These are phyloP conservation scores for Cydonia oblonga DNA, from an alignment of 331 rosid species.

Conservation along the genomic window DNA sequence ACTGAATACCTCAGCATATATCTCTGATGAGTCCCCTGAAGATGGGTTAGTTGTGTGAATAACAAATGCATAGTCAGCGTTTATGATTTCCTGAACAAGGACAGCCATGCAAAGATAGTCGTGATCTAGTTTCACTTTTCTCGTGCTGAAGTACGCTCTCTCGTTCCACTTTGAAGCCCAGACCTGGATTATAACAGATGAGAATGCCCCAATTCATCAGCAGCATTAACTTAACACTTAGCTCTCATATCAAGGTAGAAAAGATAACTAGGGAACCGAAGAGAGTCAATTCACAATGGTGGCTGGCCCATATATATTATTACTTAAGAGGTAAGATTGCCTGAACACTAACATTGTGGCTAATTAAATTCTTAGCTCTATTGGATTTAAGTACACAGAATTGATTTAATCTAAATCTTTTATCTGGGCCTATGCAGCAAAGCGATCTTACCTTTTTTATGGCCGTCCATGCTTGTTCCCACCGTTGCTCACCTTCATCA, in stretches of 20 bases:
- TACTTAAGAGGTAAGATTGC: background rate
- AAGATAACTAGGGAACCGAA: background rate
- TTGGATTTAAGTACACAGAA: background rate
- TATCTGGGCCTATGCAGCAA: slow-evolving; percentile 1
- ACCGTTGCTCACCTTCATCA: slow-evolving; percentile 82
- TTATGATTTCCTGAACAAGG: slow-evolving; percentile 90
- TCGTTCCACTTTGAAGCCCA: slow-evolving; percentile 99
- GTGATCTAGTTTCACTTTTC: slow-evolving; percentile 83
- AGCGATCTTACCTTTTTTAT: slow-evolving; percentile 61
- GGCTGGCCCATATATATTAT: background rate
- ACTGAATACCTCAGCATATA: slow-evolving; percentile 80
- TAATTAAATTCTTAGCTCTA: background rate
- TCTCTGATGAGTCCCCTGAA: slow-evolving; percentile 90
- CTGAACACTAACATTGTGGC: background rate
- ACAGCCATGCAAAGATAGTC: slow-evolving; percentile 95
- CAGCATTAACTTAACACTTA: background rate
- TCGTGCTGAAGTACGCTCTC: slow-evolving; percentile 94
- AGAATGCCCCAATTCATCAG: slow-evolving; percentile 6
- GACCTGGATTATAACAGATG: slow-evolving; percentile 45
- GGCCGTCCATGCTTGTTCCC: slow-evolving; percentile 93
- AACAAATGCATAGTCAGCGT: slow-evolving; percentile 96
- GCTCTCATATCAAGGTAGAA: background rate
- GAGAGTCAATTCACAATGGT: background rate
- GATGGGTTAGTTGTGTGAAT: slow-evolving; percentile 95
- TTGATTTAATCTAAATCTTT: background rate